A percentile compares a stretch with the other conserved stretches of the same genome.
Conservation (phyloP, 352 stramenopile genomes). For the Phytophthora sansomeana region DNA sequence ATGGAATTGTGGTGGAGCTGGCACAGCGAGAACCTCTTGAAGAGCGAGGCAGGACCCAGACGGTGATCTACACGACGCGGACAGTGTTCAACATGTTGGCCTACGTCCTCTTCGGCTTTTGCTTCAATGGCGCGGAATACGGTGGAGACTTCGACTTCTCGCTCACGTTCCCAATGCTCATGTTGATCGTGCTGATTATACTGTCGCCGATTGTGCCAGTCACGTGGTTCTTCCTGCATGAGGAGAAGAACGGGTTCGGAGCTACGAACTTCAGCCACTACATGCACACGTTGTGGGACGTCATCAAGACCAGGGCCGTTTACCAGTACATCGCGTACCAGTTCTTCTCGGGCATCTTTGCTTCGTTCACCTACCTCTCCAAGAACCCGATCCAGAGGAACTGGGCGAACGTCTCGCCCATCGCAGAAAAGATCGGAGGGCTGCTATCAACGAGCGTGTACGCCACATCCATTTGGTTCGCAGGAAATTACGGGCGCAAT, state of each 20-base stretch:
- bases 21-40: conserved; percentile 55
- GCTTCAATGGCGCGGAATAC: conserved; percentile 58
- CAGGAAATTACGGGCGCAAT: conserved; percentile 59
- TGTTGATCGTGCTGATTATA: conserved; percentile 49
- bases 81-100: conserved; percentile 48
- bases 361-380: conserved; percentile 45
- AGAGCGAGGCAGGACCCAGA: conserved; percentile 52
- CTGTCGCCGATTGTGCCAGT: conserved; percentile 44
- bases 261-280: conserved; percentile 52
- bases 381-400: conserved; percentile 53
- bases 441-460: conserved; percentile 49
- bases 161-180: conserved; percentile 53
- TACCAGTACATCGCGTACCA: conserved; percentile 58
- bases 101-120: conserved; percentile 49
- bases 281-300: conserved; percentile 53
- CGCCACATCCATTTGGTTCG: conserved; percentile 51
- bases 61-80: conserved; percentile 59
- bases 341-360: conserved; percentile 53
- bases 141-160: conserved; percentile 55
- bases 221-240: conserved; percentile 54
- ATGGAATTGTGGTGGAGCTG: conserved; percentile 57
- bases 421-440: conserved; percentile 49
- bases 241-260: conserved; percentile 39
- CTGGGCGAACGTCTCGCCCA: conserved; percentile 50
- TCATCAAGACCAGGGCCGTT: conserved; percentile 52